A percentile compares a stretch with the other conserved stretches of the same genome.
Conservation (phyloP, 1,139 yeast species). For the Pichia terricola region DNA sequence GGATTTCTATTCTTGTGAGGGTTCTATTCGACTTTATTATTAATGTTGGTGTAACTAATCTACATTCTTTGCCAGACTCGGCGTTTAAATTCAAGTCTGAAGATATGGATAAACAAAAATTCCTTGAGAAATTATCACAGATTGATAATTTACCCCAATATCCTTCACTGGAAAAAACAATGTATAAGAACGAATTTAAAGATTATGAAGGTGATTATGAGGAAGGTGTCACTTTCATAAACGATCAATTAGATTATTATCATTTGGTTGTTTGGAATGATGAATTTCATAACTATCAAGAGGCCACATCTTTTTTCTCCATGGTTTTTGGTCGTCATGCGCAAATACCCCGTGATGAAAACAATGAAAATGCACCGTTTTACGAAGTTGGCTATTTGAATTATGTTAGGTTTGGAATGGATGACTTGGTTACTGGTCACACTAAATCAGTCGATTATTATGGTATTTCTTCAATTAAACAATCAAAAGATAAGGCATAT, state of each 20-base stretch:
- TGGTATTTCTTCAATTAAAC: constrained; percentile 6
- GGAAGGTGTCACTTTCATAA: constrained; percentile 7
- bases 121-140: not conserved
- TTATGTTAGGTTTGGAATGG: constrained; percentile 1
- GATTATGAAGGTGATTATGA: not conserved
- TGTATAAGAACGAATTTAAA: not conserved
- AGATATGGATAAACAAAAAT: not conserved
- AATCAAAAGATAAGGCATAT: constrained; percentile 4
- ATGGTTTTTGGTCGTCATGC: constrained; percentile 18
- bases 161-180: not conserved
- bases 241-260: constrained; percentile 14
- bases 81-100: not conserved
- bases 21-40: constrained; percentile 39
- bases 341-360: not conserved
- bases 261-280: constrained; percentile 61
- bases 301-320: constrained; percentile 33
- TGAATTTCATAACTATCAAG: constrained; percentile 51
- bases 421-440: constrained; percentile 1
- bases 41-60: constrained; percentile 28
- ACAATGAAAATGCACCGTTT: constrained; percentile 5
- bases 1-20: constrained; percentile 28
- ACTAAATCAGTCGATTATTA: constrained; percentile 8
- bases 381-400: constrained; percentile 3
- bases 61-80: constrained; percentile 10
- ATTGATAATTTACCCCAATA: not conserved